Conservation (phyloP, 257 asterid species). For the Vinca minor region DNA sequence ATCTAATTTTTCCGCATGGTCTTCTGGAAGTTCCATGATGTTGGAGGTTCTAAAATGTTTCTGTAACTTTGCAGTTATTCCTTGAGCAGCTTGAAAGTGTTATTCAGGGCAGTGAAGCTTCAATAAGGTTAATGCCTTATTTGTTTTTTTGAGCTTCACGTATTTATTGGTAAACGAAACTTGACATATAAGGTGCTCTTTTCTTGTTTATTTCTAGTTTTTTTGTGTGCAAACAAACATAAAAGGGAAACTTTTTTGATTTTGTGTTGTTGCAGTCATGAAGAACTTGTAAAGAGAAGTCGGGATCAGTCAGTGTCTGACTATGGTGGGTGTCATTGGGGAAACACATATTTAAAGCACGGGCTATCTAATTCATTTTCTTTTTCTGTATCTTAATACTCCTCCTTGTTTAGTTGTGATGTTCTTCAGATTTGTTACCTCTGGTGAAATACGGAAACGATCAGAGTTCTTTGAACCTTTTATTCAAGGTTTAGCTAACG, state of each 20-base stretch:
- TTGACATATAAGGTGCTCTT: conserved; percentile 6
- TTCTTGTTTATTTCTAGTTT: conserved; percentile 10
- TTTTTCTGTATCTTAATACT: conserved; percentile 6
- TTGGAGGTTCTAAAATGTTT: conserved; percentile 18
- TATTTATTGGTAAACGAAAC: background rate
- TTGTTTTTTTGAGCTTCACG: background rate
- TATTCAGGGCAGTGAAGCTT: conserved; percentile 54
- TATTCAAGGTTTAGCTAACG: conserved; percentile 63
- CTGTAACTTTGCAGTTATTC: conserved; percentile 55
- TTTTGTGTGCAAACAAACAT: background rate
- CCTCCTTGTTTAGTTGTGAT: conserved; percentile 56
- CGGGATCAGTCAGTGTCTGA: conserved; percentile 86
- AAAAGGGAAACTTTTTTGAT: conserved; percentile 12
- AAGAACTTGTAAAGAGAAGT: conserved; percentile 72
- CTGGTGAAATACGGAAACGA: conserved; percentile 85
- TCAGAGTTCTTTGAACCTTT: conserved; percentile 89
- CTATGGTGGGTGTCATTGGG: conserved; percentile 55
- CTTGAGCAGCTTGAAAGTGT: conserved; percentile 91
- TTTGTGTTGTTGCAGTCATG: conserved; percentile 50
- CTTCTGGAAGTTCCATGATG: conserved; percentile 10
- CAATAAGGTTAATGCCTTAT: conserved; percentile 49
- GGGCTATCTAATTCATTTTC: conserved; percentile 6
- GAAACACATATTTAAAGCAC: conserved; percentile 3
- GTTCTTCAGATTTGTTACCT: conserved; percentile 98
- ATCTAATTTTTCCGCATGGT: conserved; percentile 5